A percentile compares a stretch with the other conserved stretches of the same genome.
phyloP scores from a whole-genome alignment of 2,329 filamentous ascomycete species.

The Fusarium newnesense region DNA sequence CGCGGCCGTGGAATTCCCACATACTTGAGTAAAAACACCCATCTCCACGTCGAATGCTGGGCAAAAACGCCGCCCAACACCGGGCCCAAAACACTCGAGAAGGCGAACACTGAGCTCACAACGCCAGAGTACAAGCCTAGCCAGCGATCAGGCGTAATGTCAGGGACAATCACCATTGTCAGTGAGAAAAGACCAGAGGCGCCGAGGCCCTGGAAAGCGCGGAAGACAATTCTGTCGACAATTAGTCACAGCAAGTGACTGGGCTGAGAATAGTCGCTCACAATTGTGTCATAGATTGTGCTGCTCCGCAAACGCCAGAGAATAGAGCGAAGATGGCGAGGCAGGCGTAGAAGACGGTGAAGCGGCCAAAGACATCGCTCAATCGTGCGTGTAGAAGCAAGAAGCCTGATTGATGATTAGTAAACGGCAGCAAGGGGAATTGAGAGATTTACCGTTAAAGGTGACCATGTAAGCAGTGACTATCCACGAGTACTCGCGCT shows the following conservation, averaged over 20 bases:
- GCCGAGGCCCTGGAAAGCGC: not conserved
- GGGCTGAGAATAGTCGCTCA: not conserved
- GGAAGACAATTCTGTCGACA: not conserved
- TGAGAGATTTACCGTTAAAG: not conserved
- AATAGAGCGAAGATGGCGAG: not conserved
- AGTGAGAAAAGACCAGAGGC: not conserved
- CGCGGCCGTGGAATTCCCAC: not conserved
- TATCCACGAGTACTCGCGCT: not conserved
- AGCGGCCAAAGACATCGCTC: not conserved
- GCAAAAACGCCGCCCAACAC: constrained; percentile 4
- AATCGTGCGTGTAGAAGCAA: not conserved
- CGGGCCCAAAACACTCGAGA: constrained; percentile 9
- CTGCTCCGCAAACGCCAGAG: not conserved
- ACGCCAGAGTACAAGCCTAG: not conserved
- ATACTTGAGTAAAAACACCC: constrained; percentile 15
- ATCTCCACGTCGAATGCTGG: constrained; percentile 13
- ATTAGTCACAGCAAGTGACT: not conserved
- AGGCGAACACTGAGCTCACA: not conserved
- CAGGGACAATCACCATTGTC: not conserved
- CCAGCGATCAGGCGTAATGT: not conserved
- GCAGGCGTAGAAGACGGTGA: not conserved
- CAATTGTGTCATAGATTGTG: not conserved
- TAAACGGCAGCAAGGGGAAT: rapidly evolving
- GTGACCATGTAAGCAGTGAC: not conserved
- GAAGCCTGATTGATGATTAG: not conserved